These are phyloP conservation scores for Cucurbita pepo DNA, from an alignment of 306 rosid species.

Conservation along the genomic window DNA sequence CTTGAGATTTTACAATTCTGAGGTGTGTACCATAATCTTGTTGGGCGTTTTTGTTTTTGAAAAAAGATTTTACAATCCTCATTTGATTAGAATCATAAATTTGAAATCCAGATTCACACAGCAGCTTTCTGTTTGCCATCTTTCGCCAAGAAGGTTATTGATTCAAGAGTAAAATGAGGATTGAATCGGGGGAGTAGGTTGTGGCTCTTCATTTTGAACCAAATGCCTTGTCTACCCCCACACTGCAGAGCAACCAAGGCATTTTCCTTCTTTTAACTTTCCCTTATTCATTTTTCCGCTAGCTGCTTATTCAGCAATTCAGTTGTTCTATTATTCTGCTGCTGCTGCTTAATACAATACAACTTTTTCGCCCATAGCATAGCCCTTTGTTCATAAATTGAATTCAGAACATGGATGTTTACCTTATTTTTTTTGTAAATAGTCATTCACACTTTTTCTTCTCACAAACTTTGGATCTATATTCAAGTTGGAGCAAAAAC, in stretches of 20 bases:
- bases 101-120: conserved; percentile 48
- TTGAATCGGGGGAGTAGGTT: conserved; percentile 14
- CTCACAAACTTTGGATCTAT: too few species aligned
- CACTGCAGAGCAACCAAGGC: neutral
- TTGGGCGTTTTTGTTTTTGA: neutral
- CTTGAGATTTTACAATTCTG: conserved; percentile 71
- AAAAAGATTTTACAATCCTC: neutral
- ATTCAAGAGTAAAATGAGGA: conserved; percentile 29
- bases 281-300: neutral
- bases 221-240: neutral
- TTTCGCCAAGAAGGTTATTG: conserved; percentile 72
- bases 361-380: neutral
- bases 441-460: too few species aligned
- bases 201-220: neutral
- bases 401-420: neutral
- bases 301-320: neutral
- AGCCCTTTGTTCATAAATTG: neutral
- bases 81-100: neutral
- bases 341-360: neutral
- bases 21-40: conserved; percentile 29
- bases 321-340: neutral
- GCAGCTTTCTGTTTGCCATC: conserved; percentile 94
- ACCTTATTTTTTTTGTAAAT: too few species aligned
- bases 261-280: neutral
- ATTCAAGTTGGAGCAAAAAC: too few species aligned